Conservation (phyloP, 1,284 basidiomycete species). For the Coniferiporia sulphurascens region DNA sequence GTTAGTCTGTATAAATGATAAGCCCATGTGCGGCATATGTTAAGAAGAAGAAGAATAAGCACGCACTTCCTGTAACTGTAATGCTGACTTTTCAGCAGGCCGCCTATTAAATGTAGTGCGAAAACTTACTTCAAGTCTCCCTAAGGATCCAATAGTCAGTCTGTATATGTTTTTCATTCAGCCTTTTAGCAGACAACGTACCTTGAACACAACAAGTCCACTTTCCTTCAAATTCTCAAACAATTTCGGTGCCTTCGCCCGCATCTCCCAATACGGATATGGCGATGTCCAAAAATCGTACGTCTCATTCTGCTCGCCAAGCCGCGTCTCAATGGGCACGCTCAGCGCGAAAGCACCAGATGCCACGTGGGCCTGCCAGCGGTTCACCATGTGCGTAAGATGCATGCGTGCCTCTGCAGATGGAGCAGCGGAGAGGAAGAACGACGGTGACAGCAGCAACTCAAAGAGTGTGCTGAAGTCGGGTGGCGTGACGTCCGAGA, state of each 20-base stretch:
- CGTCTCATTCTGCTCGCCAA: conserved; percentile 45
- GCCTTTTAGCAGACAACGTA: conserved; percentile 23
- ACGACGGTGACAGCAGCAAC: conserved; percentile 54
- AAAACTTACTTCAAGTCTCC: conserved; percentile 81
- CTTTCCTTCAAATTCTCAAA: conserved; percentile 58
- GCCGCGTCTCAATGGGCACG: conserved; percentile 57
- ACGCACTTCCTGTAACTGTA: conserved; percentile 76
- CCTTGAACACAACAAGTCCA: conserved; percentile 90
- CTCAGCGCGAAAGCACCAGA: conserved; percentile 72
- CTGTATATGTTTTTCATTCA: background rate
- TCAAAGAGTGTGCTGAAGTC: conserved; percentile 62
- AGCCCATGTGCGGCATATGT: too few relatives aligned
- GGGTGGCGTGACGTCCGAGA: conserved; percentile 81
- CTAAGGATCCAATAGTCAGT: conserved; percentile 30
- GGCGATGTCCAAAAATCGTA: conserved; percentile 85
- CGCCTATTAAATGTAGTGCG: background rate
- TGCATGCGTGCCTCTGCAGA: conserved; percentile 30
- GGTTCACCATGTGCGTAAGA: conserved; percentile 57
- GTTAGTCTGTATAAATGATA: too few relatives aligned
- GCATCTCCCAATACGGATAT: conserved; percentile 80
- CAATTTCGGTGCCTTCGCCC: conserved; percentile 53
- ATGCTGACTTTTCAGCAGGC: background rate
- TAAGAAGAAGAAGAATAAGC: conserved; percentile 23
- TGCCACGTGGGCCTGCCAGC: conserved; percentile 73
- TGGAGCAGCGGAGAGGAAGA: conserved; percentile 37